Conservation (phyloP, 352 stramenopile genomes). For the Phytophthora citricola region DNA sequence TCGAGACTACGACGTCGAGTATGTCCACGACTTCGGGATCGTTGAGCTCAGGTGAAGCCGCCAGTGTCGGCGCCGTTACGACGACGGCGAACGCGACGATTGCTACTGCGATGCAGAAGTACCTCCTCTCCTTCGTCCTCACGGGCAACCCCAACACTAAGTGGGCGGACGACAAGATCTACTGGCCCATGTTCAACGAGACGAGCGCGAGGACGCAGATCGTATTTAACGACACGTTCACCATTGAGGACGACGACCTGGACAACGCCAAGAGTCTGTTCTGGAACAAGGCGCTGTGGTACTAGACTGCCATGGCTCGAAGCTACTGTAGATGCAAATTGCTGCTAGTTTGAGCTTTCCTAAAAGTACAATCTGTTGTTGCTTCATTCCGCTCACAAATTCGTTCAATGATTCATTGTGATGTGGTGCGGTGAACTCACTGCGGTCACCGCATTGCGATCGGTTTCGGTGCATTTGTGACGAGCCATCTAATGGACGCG, state of each 20-base stretch:
- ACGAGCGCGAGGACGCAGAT: conserved; percentile 15
- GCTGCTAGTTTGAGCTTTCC: too few species aligned
- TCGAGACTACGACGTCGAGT: conserved; percentile 13
- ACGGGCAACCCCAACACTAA: conserved; percentile 28
- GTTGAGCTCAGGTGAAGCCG: neutral
- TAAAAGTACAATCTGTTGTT: too few species aligned
- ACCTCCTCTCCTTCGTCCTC: conserved; percentile 35
- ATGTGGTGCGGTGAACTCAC: too few species aligned
- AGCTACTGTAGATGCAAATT: too few species aligned
- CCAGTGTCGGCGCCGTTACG: neutral
- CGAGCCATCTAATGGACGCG: neutral
- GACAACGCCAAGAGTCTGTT: conserved; percentile 30
- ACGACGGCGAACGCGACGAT: conserved; percentile 22
- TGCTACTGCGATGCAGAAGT: conserved; percentile 35
- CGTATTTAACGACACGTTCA: conserved; percentile 36
- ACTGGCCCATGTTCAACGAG: conserved; percentile 33
- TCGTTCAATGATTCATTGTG: too few species aligned
- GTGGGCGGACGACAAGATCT: conserved; percentile 34
- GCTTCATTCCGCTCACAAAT: too few species aligned
- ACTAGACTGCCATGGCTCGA: conserved; percentile 7
- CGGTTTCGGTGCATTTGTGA: neutral
- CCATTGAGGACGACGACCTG: conserved; percentile 21
- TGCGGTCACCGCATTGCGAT: too few species aligned
- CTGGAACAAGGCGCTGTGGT: conserved; percentile 41
- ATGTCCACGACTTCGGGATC: conserved; percentile 4